Percentiles rank a stretch among this genome's conserved stretches.
These are phyloP conservation scores for Peniophora sp. DNA, from an alignment of 1,284 basidiomycete genomes.

Conservation along the genomic window DNA sequence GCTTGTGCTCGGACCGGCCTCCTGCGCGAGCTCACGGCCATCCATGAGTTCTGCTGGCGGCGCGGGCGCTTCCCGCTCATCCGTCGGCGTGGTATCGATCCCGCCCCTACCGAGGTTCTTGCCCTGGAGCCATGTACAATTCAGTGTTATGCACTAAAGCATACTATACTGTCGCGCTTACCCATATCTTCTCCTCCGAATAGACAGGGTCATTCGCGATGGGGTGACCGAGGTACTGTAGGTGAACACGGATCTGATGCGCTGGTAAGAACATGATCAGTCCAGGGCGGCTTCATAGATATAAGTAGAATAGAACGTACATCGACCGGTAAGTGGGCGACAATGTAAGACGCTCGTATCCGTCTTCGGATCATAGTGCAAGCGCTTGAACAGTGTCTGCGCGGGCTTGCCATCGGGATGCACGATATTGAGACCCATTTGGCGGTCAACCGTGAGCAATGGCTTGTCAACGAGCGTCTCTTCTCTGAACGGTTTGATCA, in stretches of 20 bases:
- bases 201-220: conserved; percentile 93
- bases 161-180: conserved; percentile 22
- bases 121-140: conserved; percentile 40
- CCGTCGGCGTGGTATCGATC: conserved; percentile 62
- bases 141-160: not conserved
- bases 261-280: conserved; percentile 39
- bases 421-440: conserved; percentile 84
- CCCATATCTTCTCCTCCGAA: conserved; percentile 77
- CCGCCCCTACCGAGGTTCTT: conserved; percentile 73
- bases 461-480: conserved; percentile 83
- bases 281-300: conserved; percentile 2
- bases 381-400: conserved; percentile 82
- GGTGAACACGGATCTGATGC: conserved; percentile 93
- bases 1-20: no score
- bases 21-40: no score
- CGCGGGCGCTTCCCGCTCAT: conserved; percentile 54
- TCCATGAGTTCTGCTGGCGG: no score
- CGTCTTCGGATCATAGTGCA: conserved; percentile 79
- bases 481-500: conserved; percentile 35
- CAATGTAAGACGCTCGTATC: conserved; percentile 89
- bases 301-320: conserved; percentile 44
- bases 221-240: conserved; percentile 90
- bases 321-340: conserved; percentile 80
- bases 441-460: conserved; percentile 87
- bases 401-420: conserved; percentile 90